These are phyloP conservation scores for Russula vinacea DNA, from an alignment of 768 basidiomycete species.

Conservation along the genomic window DNA sequence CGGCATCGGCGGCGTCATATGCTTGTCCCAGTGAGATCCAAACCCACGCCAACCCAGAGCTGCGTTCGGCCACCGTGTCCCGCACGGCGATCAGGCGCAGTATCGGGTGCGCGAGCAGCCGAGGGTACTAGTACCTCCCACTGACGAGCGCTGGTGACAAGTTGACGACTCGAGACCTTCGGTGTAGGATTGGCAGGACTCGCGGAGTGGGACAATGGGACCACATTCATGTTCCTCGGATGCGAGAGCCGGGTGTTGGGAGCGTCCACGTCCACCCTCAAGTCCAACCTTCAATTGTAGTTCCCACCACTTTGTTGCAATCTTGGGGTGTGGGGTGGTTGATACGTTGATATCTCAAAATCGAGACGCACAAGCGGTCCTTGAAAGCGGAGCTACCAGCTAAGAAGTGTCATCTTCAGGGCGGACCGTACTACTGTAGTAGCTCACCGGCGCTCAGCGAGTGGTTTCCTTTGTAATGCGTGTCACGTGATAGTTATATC, in stretches of 20 bases:
- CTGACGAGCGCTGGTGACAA: constrained; percentile 70
- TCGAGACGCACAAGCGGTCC: no score
- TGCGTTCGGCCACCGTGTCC: constrained; percentile 55
- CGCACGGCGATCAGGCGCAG: constrained; percentile 48
- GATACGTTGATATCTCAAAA: no score
- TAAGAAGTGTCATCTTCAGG: no score
- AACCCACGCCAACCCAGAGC: constrained; percentile 42
- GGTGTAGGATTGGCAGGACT: constrained; percentile 57
- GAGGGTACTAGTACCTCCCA: constrained; percentile 81
- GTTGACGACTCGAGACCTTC: constrained; percentile 59
- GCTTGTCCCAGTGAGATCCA: constrained; percentile 29
- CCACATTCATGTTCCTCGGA: constrained; percentile 37
- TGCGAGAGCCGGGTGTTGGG: constrained; percentile 37
- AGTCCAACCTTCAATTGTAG: no score
- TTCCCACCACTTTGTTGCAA: constrained; percentile 16
- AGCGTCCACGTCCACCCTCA: constrained; percentile 30
- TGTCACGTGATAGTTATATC: no score
- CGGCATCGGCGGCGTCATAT: background rate
- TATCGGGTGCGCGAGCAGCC: constrained; percentile 62
- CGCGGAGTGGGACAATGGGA: no score
- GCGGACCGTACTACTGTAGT: no score
- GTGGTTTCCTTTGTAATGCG: no score
- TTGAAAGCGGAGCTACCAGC: no score
- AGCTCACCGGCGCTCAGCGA: no score
- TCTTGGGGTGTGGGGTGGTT: constrained; percentile 10